A percentile compares a stretch with the other conserved stretches of the same genome.
phyloP scores from a whole-genome alignment of 2,329 filamentous ascomycete species.

The Cordyceps fumosorosea region DNA sequence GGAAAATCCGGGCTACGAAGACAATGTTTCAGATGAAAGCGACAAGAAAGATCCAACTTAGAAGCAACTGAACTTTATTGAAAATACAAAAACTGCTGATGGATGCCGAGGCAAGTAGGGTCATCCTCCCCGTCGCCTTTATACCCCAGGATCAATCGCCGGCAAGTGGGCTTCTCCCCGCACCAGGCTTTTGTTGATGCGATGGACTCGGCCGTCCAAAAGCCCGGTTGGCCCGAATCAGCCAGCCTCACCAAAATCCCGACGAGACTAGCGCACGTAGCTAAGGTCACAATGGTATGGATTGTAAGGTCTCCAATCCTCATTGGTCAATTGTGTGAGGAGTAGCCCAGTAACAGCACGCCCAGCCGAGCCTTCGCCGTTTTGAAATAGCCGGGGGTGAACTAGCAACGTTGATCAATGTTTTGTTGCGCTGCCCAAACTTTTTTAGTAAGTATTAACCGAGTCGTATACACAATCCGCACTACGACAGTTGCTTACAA shows the following conservation, averaged over 20 bases:
- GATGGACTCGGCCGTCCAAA: not conserved
- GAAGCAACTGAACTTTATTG: no score
- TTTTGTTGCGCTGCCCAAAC: not conserved
- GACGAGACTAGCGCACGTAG: not conserved
- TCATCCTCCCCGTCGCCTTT: not conserved
- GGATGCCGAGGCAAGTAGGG: not conserved
- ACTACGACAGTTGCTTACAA: constrained; percentile 13
- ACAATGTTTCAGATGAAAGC: not conserved
- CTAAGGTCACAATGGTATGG: not conserved
- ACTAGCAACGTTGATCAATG: not conserved
- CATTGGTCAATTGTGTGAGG: not conserved
- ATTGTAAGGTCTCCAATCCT: not conserved
- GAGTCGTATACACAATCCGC: not conserved
- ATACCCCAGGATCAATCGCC: not conserved
- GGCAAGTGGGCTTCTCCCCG: not conserved
- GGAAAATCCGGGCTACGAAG: not conserved
- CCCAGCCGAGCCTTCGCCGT: not conserved
- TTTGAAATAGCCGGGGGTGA: not conserved
- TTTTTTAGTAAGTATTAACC: not conserved
- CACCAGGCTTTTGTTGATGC: not conserved
- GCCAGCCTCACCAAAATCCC: not conserved
- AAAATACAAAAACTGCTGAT: not conserved
- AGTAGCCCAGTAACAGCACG: not conserved
- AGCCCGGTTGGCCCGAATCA: not conserved
- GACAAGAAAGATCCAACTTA: not conserved